Evolutionary conservation across 2,329 filamentous ascomycete species (phyloP), one percentile per base, ranked within the genome.

Genomic region (Aspergillus phoenicis): DNA sequence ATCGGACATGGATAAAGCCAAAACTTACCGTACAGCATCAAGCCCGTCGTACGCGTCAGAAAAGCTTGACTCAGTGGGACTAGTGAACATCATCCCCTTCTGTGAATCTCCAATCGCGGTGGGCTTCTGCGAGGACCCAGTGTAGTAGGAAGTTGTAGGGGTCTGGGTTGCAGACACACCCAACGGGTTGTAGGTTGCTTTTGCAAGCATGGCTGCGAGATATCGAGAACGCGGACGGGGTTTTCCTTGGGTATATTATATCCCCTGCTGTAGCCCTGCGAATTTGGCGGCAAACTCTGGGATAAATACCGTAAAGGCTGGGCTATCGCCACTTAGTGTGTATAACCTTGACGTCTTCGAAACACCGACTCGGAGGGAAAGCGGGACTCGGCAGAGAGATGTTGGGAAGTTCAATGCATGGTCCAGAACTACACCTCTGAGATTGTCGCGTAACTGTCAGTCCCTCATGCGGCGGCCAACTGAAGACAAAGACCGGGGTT

Each of bases 41-140:
- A 90, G 85, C 33, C 86, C 86, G 67, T 94, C 91, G 69, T 85
- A 84, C 45, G 77, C 78, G 66, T 96, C 93, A 24, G 91, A 95
- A 77, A 97, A 97, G 68, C 97, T 93, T 28, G 92, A 96, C 72
- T 96, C 91, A 66, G 93, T 97, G 48, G 93, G 93, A 73, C 91
- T 96, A 45, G 87, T 85, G 73, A 90, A 94, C 26, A 74, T 68
- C 45, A 71, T 68, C 28, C 75, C 75, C 65, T 78, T 72, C 52
- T 72, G 73, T 26, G 68, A 62, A 58, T 70, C 71, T 33, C 70
- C 66, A 15, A 70, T 66, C 5, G 70, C 68, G 33, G 67, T 60
- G 6, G 73, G 65, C 61, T 72, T 75, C 41, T 73, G 71, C 7
- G 69, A 64, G 15, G 68, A 58, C 24, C 64, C 68, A 20, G 72